phyloP scores from a whole-genome alignment of 306 rosid species.

The Glycine tomentella region DNA sequence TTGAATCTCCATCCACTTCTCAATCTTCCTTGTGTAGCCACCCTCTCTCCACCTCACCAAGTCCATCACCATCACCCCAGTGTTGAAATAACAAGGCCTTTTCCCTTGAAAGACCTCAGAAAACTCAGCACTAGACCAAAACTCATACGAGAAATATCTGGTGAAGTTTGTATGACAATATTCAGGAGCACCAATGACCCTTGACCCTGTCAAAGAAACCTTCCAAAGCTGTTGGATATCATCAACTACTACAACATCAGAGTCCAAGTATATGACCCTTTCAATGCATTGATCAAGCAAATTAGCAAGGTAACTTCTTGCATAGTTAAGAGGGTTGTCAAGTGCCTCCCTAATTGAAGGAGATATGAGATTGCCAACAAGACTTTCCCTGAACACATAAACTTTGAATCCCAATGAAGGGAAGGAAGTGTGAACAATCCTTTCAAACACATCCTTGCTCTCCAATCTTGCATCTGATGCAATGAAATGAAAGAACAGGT shows the following conservation, averaged over 20 bases:
- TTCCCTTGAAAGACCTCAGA: constrained; percentile 55
- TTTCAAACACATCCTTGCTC: constrained; percentile 45
- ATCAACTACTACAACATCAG: constrained; percentile 84
- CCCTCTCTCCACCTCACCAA: constrained; percentile 77
- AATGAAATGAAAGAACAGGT: constrained; percentile 77
- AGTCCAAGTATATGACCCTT: constrained; percentile 86
- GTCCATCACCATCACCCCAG: constrained; percentile 94
- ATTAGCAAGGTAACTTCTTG: constrained; percentile 83
- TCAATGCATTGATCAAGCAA: constrained; percentile 75
- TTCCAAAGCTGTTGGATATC: constrained; percentile 74
- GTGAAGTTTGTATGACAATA: constrained; percentile 81
- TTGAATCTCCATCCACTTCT: constrained; percentile 91
- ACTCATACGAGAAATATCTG: constrained; percentile 71
- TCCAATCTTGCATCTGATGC: constrained; percentile 68
- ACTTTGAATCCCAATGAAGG: constrained; percentile 75
- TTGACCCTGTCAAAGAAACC: constrained; percentile 54
- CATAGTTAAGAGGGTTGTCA: constrained; percentile 86
- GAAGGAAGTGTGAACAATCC: constrained; percentile 57
- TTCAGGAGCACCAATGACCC: constrained; percentile 85
- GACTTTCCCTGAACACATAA: constrained; percentile 55
- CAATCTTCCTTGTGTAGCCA: constrained; percentile 74
- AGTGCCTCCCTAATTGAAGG: constrained; percentile 83
- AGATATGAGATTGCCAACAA: constrained; percentile 71
- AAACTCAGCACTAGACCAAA: constrained; percentile 73
- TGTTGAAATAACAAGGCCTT: constrained; percentile 88